These are phyloP conservation scores for Physcomitrellopsis africana DNA, from an alignment of 225 moss, liverwort and hornwort genomes.

Conservation along the genomic window DNA sequence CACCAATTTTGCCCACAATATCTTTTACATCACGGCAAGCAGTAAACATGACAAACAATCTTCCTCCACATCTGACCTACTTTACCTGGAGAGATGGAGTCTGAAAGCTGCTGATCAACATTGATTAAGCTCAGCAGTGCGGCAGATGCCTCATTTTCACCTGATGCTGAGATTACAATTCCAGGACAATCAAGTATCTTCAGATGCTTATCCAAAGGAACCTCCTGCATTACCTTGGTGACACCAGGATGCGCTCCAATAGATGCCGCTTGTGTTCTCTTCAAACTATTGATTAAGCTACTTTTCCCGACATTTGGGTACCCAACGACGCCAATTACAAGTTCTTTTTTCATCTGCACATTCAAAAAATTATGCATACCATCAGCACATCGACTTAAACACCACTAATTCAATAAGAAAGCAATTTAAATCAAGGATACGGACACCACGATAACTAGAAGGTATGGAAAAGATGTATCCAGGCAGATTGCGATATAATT, in stretches of 20 bases:
- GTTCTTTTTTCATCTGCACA: slow-evolving; percentile 75
- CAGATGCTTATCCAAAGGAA: slow-evolving; percentile 80
- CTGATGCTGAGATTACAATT: slow-evolving; percentile 71
- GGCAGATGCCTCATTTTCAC: slow-evolving; percentile 66
- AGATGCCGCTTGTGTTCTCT: slow-evolving; percentile 75
- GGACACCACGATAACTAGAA: neutral
- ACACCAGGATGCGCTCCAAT: slow-evolving; percentile 85
- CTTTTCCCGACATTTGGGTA: slow-evolving; percentile 97
- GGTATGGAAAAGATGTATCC: neutral
- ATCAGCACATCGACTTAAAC: slow-evolving; percentile 7
- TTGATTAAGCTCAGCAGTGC: slow-evolving; percentile 78
- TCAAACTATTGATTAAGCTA: slow-evolving; percentile 87
- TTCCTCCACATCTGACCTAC: neutral
- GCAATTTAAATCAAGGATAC: neutral
- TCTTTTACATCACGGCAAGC: neutral
- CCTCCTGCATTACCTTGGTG: slow-evolving; percentile 84
- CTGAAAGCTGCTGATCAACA: slow-evolving; percentile 68
- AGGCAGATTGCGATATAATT: neutral
- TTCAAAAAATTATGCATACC: slow-evolving; percentile 2
- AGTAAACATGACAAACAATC: neutral
- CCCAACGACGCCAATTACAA: slow-evolving; percentile 86
- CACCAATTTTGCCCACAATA: neutral
- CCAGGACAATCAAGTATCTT: slow-evolving; percentile 94
- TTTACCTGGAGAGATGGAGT: slow-evolving; percentile 77
- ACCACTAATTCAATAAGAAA: neutral